Evolutionary conservation across 192 early-diverging fungal species (phyloP).

Genomic region (Podila verticillata): DNA sequence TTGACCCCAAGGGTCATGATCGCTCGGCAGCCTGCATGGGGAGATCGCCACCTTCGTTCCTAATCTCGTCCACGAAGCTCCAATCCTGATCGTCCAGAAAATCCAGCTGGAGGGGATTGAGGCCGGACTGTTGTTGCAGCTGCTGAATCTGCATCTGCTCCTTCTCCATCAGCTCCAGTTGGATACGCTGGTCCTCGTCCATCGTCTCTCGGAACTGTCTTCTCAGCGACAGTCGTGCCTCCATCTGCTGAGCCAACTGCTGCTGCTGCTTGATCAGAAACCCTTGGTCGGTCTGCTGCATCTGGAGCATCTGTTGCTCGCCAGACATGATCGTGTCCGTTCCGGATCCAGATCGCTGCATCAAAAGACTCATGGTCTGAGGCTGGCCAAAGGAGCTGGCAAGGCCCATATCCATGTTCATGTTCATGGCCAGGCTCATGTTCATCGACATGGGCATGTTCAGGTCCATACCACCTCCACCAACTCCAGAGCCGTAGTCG

Average conservation of each 20-base stretch:
- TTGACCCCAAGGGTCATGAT: background rate
- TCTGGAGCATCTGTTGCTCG: background rate
- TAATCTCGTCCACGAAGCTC: slow-evolving; percentile 53
- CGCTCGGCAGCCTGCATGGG: background rate
- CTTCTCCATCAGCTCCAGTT: slow-evolving; percentile 34
- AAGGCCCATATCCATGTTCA: slow-evolving; percentile 1
- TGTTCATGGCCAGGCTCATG: slow-evolving; percentile 24
- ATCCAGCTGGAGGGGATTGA: slow-evolving; percentile 39
- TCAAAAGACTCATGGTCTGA: background rate
- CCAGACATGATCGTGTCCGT: background rate
- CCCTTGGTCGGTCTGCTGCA: background rate
- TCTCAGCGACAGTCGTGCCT: background rate
- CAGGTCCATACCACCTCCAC: slow-evolving; percentile 16
- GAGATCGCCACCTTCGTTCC: background rate
- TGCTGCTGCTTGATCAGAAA: background rate
- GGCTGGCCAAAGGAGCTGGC: background rate
- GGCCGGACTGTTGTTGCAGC: slow-evolving; percentile 11
- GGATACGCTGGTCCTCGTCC: slow-evolving; percentile 17
- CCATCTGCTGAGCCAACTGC: slow-evolving; percentile 1
- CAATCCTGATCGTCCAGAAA: slow-evolving; percentile 47
- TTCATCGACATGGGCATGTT: slow-evolving; percentile 2
- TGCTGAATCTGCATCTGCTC: slow-evolving; percentile 42
- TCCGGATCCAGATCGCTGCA: slow-evolving; percentile 3
- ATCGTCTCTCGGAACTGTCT: background rate
- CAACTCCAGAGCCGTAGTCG: slow-evolving; percentile 14